Conservation (phyloP, 768 basidiomycete species). For the Boletus pseudo-olivaceus region DNA sequence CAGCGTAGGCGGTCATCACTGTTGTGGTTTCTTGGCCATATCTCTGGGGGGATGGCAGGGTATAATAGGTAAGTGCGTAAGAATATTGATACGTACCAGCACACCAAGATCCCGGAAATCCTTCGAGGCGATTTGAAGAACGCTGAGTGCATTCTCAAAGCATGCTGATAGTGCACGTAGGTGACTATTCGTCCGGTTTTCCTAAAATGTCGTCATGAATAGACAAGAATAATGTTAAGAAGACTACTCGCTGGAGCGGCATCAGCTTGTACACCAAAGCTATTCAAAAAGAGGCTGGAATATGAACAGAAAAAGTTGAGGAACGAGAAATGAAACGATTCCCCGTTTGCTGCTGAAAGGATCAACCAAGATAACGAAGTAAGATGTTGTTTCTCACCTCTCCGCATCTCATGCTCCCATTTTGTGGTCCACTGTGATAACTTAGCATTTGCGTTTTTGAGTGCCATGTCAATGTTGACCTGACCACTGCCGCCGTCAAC, state of each 20-base stretch:
- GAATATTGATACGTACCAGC: slow-evolving; percentile 52
- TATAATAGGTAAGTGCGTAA: slow-evolving; percentile 16
- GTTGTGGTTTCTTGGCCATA: slow-evolving; percentile 84
- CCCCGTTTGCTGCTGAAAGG: slow-evolving; percentile 54
- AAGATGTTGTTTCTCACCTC: slow-evolving; percentile 41
- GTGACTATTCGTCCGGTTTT: slow-evolving; percentile 57
- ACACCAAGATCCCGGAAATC: slow-evolving; percentile 74
- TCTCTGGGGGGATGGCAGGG: slow-evolving; percentile 42
- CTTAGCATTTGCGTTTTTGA: slow-evolving; percentile 69
- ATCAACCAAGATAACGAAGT: background rate
- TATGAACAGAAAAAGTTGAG: slow-evolving; percentile 74
- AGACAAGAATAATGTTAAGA: slow-evolving; percentile 1
- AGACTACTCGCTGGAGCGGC: slow-evolving; percentile 48
- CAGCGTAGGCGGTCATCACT: slow-evolving; percentile 84
- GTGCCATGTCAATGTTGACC: slow-evolving; percentile 68
- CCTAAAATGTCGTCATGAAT: slow-evolving; percentile 33
- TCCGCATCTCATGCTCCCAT: slow-evolving; percentile 72
- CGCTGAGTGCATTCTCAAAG: slow-evolving; percentile 69
- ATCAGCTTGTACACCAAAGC: slow-evolving; percentile 71
- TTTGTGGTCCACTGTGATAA: slow-evolving; percentile 67
- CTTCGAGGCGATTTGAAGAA: slow-evolving; percentile 65
- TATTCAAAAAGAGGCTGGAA: slow-evolving; percentile 79
- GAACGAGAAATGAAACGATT: slow-evolving; percentile 73
- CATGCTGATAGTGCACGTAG: slow-evolving; percentile 67
- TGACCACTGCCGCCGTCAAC: slow-evolving; percentile 49